These are phyloP conservation scores for Oenanthe javanica DNA, from an alignment of 140 eudicot genomes.

Conservation along the genomic window DNA sequence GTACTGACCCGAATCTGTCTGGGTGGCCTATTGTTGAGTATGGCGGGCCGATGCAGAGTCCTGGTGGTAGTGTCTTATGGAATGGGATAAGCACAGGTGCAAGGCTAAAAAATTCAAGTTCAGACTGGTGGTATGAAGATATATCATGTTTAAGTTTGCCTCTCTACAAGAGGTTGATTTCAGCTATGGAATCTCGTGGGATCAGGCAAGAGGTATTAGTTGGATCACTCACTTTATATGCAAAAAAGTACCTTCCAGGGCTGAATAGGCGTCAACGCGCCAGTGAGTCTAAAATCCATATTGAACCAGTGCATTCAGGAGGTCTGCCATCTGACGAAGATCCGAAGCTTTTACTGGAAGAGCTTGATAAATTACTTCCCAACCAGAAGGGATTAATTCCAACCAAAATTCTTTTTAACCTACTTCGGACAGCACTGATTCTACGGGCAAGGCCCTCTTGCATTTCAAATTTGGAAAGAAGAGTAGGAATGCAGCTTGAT, in stretches of 20 bases:
- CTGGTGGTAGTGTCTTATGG: constrained; percentile 5
- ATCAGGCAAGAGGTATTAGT: background rate
- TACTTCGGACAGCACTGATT: background rate
- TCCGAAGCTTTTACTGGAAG: constrained; percentile 2
- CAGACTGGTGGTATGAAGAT: constrained; percentile 6
- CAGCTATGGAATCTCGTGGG: background rate
- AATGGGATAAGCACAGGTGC: background rate
- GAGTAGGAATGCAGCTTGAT: background rate
- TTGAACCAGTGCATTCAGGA: background rate
- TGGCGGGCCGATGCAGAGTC: constrained; percentile 3
- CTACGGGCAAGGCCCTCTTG: constrained; percentile 2
- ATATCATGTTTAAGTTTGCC: constrained; percentile 2
- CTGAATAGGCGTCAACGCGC: background rate
- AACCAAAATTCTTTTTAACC: background rate
- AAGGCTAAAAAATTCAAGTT: background rate
- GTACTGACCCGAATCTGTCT: constrained; percentile 19
- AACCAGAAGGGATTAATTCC: background rate
- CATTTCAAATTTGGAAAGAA: background rate
- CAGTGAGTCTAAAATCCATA: background rate
- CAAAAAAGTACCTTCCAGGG: background rate
- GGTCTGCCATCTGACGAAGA: background rate
- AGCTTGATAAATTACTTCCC: constrained; percentile 1
- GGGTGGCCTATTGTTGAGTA: constrained; percentile 1
- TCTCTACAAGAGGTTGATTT: constrained; percentile 1
- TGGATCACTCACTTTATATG: background rate